Base-by-base conservation (phyloP, 2,329 filamentous ascomycete genomes). In the Dothideomycetidae sp. region DNA sequence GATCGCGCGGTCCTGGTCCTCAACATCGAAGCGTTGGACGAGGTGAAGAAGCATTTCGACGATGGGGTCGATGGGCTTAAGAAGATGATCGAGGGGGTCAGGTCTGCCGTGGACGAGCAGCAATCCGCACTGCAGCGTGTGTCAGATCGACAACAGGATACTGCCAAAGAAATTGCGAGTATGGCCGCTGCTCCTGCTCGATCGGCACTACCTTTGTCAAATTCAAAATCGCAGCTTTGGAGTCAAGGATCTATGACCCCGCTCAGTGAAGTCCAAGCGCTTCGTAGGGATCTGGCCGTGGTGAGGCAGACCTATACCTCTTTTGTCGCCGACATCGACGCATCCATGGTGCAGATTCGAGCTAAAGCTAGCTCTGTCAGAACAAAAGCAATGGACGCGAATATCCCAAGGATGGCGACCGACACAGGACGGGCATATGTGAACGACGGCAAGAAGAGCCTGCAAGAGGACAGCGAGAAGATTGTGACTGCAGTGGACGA, bases 21-120 rank as follows among this genome's bases (percentile, higher is more conserved):
- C 29, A 98, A 98, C 49, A 71, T 96, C 1, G 90, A 98, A 53
- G 73, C 79, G 11, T 69, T 98, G 3, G 90, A 98, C 54, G 90
- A 98, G 58, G 86, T 98, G 26, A 96, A 96, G 61, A 77, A 78
- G 33, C 90, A 96, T 53, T 85, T 98, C 46, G 90, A 98, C 46
- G 88, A 98, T 46, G 84, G 86, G 29, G 68, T 98, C 35, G 78
- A 78, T 7, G 75, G 78, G 5, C 66, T 98, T 34, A 82, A 78
- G 46, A 73, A 75, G 40, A 71, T 93, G 18, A 76, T 98, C n/a
- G 81, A 92, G 49, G 78, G 82, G 40, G 75, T 98, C 41, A 83
- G 81, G 56, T 79, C 81, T 37, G 78, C 81, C 30, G 70, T 98
- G 7, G 79, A 85, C 40, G 81, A 85, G 31, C 90, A 96, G 52